Evolutionary conservation across 2,329 filamentous ascomycete genomes (phyloP).

Genomic region (Grosmannia penicillata): DNA sequence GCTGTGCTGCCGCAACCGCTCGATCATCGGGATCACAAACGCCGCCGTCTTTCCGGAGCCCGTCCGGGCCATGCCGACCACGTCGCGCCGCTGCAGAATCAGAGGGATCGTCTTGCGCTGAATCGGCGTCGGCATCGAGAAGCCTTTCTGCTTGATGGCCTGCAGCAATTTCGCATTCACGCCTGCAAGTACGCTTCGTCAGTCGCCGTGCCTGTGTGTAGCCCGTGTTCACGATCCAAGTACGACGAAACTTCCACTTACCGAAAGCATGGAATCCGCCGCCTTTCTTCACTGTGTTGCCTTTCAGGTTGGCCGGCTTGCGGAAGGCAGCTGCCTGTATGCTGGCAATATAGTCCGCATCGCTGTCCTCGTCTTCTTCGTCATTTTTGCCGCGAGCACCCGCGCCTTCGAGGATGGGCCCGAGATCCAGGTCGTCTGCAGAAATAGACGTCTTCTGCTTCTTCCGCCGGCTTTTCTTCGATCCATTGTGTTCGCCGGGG

Average conservation of each 20-base stretch:
- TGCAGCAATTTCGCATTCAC: constrained; percentile 73
- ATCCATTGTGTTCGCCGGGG: constrained; percentile 26
- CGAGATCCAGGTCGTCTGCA: constrained; percentile 38
- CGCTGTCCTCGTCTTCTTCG: constrained; percentile 43
- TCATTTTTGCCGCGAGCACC: constrained; percentile 24
- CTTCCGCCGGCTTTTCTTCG: constrained; percentile 3
- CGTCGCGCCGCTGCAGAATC: constrained; percentile 77
- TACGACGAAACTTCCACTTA: no score
- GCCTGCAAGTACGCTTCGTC: constrained; percentile 24
- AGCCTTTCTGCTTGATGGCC: constrained; percentile 86
- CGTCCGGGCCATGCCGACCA: constrained; percentile 98
- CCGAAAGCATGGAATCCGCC: constrained; percentile 96
- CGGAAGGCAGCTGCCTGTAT: constrained; percentile 78
- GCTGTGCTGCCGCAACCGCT: constrained; percentile 79
- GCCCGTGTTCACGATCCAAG: no score
- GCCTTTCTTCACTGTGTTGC: constrained; percentile 80
- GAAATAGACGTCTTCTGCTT: constrained; percentile 15
- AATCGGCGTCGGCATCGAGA: constrained; percentile 91
- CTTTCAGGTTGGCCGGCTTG: constrained; percentile 69
- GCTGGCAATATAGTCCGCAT: constrained; percentile 83
- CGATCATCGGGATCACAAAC: constrained; percentile 97
- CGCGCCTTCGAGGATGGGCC: constrained; percentile 44
- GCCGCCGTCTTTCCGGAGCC: constrained; percentile 97
- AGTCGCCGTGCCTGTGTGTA: no score
- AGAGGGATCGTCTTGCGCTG: constrained; percentile 93